These are phyloP conservation scores for Pseudocercospora eumusae DNA, from an alignment of 2,329 filamentous ascomycete species.

Conservation along the genomic window DNA sequence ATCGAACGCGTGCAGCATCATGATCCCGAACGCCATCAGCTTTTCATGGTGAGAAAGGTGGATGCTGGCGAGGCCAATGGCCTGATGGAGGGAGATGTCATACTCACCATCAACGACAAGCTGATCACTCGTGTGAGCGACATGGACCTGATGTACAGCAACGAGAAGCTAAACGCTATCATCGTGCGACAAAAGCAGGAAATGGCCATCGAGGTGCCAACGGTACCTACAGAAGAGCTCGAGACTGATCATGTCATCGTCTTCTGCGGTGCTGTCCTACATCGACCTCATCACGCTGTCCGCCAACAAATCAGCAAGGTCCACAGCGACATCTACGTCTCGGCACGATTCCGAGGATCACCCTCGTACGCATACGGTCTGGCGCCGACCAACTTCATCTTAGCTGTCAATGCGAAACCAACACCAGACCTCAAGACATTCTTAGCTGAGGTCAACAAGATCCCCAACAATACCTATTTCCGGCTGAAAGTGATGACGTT, in stretches of 20 bases:
- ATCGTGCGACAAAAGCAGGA: constrained; percentile 85
- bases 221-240: constrained; percentile 82
- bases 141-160: constrained; percentile 93
- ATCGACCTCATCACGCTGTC: constrained; percentile 92
- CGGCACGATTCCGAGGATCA: constrained; percentile 77
- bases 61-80: constrained; percentile 57
- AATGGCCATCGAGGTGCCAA: constrained; percentile 74
- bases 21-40: constrained; percentile 89
- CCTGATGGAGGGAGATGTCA: constrained; percentile 85
- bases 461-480: constrained; percentile 98
- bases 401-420: constrained; percentile 85
- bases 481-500: constrained; percentile 96
- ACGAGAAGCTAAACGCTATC: constrained; percentile 77
- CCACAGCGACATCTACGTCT: constrained; percentile 95
- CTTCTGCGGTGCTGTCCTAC: constrained; percentile 92
- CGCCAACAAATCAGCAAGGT: constrained; percentile 96
- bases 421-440: constrained; percentile 83
- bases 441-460: constrained; percentile 76
- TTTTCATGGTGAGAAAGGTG: constrained; percentile 98
- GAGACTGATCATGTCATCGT: constrained; percentile 90
- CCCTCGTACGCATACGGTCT: constrained; percentile 88
- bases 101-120: constrained; percentile 86
- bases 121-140: constrained; percentile 92
- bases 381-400: constrained; percentile 95
- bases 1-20: constrained; percentile 84